Base-by-base conservation (phyloP, 257 asterid genomes). In the Capsicum rhomboideum region DNA sequence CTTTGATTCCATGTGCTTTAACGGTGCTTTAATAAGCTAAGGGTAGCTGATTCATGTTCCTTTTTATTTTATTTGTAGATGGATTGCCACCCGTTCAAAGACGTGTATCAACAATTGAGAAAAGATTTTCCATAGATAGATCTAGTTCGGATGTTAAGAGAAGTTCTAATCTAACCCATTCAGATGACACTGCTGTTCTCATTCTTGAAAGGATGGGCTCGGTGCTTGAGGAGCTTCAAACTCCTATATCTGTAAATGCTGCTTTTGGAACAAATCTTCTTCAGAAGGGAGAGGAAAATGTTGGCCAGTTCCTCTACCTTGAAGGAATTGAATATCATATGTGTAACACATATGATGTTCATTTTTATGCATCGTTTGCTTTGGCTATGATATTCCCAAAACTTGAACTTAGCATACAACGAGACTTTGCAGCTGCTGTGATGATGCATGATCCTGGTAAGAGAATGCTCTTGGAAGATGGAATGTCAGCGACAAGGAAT, bases 331-430 rank as follows among this genome's bases (percentile, higher is more conserved):
- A 97, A 85, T 97, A 97, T 88, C 95, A 91, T 84, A 94, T 97
- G 99, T 93, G 97, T 68, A 97, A 97, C 85, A 95, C 99, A 17
- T 93, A 93, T 49, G 99, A 95, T 82, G 99, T 95, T 88, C 99
- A 97, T 79, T 97, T 97, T 85, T 97, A 97, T 69, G 91, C 97
- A 2, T 97, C 99, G 2, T 97, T 93, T 67, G 94, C 99, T n/a
- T 78, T 94, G 54, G 34, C 83, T 54, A 93, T 90, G 93, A 83
- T 96, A 56, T 97, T 93, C 88, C 99, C 99, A 9, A 88, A 93
- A 85, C 92, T 97, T 31, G 99, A 97, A 87, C 98, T 95, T 83
- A 92, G 97, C 91, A 89, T 97, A 63, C 99, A 95, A 81, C 88
- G 99, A 86, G 99, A 97, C 91, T 97, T 88, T 85, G 99, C 99